Conservation (phyloP, 306 rosid genomes). For the Pueraria montana region DNA sequence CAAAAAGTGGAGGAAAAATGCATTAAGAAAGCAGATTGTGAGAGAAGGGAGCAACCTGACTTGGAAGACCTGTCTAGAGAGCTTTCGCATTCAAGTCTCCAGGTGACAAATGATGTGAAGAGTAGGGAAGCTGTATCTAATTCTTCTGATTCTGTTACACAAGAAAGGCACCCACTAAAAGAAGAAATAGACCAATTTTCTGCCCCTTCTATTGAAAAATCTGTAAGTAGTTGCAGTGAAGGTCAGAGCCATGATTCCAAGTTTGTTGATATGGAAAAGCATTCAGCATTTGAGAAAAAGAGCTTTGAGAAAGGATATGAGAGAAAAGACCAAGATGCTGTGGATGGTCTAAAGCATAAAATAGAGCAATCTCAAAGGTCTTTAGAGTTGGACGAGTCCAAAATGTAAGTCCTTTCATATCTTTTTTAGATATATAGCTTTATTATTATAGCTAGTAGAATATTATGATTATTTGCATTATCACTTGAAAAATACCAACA, state of each 20-base stretch:
- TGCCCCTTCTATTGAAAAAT: constrained; percentile 44
- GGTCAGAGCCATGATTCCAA: constrained; percentile 43
- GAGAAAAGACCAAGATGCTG: constrained; percentile 42
- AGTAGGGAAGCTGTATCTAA: constrained; percentile 38
- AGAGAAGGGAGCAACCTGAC: constrained; percentile 40
- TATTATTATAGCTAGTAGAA: neutral
- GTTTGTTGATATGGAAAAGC: constrained; percentile 45
- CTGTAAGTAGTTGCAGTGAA: constrained; percentile 44
- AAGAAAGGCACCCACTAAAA: constrained; percentile 38
- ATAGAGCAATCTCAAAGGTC: constrained; percentile 49
- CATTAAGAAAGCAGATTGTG: constrained; percentile 43
- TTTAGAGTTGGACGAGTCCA: constrained; percentile 42
- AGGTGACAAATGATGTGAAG: constrained; percentile 44
- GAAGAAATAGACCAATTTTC: constrained; percentile 50
- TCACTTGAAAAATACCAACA: constrained; percentile 29
- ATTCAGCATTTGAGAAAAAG: constrained; percentile 28
- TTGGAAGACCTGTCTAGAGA: constrained; percentile 44
- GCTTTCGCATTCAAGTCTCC: constrained; percentile 37
- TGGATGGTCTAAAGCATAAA: constrained; percentile 47
- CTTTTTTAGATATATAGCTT: neutral
- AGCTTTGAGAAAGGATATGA: constrained; percentile 46
- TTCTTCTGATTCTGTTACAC: constrained; percentile 51
- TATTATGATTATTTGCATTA: constrained; percentile 21
- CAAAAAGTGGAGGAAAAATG: constrained; percentile 34
- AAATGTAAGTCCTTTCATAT: constrained; percentile 59